Conservation (phyloP, 805 yeast species). For the Clavispora santaluciae region DNA sequence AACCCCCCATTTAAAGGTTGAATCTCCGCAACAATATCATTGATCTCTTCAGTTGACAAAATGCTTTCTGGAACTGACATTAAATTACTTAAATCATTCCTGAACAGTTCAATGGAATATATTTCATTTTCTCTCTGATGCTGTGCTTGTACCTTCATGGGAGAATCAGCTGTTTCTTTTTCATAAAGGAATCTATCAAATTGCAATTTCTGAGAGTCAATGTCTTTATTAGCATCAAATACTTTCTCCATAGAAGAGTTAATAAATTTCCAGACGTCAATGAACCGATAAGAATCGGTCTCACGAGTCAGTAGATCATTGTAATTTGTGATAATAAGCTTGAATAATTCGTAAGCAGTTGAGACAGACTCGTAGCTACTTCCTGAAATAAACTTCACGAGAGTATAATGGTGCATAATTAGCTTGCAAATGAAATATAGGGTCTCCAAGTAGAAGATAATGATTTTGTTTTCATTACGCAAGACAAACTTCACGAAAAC, state of each 20-base stretch:
- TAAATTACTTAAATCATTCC: conserved; percentile 23
- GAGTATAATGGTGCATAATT: conserved; percentile 14
- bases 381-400: conserved; percentile 32
- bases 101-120: conserved; percentile 22
- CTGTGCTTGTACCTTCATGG: conserved; percentile 26
- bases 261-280: conserved; percentile 33
- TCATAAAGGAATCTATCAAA: conserved; percentile 13
- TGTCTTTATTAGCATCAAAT: not conserved
- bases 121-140: conserved; percentile 16
- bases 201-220: not conserved
- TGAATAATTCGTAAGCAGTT: conserved; percentile 33
- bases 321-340: conserved; percentile 27
- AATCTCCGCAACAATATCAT: conserved; percentile 12
- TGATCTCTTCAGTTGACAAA: conserved; percentile 14
- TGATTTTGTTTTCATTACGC: conserved; percentile 36
- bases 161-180: conserved; percentile 30
- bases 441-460: conserved; percentile 40
- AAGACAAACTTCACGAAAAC: conserved; percentile 28
- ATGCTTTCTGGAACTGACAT: conserved; percentile 6
- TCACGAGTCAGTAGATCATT: conserved; percentile 33
- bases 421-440: conserved; percentile 30
- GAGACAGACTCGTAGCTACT: conserved; percentile 20
- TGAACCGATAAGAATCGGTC: conserved; percentile 28
- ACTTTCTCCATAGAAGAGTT: conserved; percentile 22
- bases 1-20: conserved; percentile 1